phyloP scores from a whole-genome alignment of 176 grass and related monocot genomes.

The Lolium perenne region DNA sequence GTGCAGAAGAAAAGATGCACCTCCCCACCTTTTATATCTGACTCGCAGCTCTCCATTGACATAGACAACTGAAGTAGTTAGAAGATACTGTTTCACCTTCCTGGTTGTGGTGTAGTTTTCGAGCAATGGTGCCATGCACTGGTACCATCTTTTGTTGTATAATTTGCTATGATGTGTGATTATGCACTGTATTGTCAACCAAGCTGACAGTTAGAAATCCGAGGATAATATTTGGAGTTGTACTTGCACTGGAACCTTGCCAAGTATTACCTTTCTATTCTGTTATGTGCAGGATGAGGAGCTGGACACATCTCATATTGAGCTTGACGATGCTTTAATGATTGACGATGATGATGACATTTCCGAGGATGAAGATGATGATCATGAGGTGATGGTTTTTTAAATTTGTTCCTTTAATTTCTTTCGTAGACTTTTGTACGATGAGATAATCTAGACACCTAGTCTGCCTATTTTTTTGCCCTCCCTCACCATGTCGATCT shows the following conservation, averaged over 20 bases:
- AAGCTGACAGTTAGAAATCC: background rate
- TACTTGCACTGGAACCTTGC: background rate
- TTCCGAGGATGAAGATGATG: constrained; percentile 91
- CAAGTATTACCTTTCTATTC: background rate
- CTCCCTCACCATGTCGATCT: background rate
- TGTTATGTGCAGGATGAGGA: constrained; percentile 65
- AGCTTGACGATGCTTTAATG: constrained; percentile 89
- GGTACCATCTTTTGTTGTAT: background rate
- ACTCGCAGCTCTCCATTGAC: background rate
- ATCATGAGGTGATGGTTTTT: constrained; percentile 60
- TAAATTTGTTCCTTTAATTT: background rate
- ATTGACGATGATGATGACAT: constrained; percentile 92
- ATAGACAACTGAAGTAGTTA: background rate
- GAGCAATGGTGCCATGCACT: constrained; percentile 4
- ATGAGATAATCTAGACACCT: background rate
- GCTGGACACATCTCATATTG: constrained; percentile 78
- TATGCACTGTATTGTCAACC: constrained; percentile 7
- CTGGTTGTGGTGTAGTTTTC: background rate
- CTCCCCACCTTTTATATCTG: constrained; percentile 1
- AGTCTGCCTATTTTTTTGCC: background rate
- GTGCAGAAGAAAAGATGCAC: background rate
- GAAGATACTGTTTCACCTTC: no score
- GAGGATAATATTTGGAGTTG: background rate
- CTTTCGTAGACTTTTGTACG: background rate
- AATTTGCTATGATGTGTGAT: background rate